Conservation (phyloP, 805 yeast species). For the Yarrowia sp. region DNA sequence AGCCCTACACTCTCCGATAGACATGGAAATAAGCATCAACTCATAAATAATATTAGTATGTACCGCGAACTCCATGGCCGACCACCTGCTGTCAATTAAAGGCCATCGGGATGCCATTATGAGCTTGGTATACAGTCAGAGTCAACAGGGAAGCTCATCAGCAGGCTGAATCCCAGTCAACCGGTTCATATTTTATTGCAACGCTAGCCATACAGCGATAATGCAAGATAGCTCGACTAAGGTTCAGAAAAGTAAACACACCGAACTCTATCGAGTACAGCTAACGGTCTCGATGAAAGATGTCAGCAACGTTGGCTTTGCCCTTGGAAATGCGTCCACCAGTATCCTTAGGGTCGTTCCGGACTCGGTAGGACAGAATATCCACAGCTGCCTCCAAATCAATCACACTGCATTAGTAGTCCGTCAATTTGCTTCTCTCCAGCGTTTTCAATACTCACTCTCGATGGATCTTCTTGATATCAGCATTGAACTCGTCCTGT, state of each 20-base stretch:
- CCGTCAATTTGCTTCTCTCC: too few relatives aligned
- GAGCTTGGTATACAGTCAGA: not conserved
- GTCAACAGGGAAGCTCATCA: not conserved
- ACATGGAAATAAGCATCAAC: not conserved
- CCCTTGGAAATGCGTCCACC: slow-evolving; percentile 17
- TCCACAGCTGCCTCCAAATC: slow-evolving; percentile 19
- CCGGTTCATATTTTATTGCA: not conserved
- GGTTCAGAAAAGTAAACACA: not conserved
- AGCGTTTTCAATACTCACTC: slow-evolving; percentile 24
- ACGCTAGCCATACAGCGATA: slow-evolving; percentile 18
- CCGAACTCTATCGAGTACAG: not conserved
- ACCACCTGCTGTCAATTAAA: not conserved
- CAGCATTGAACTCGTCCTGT: slow-evolving; percentile 30
- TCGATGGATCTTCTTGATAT: slow-evolving; percentile 20
- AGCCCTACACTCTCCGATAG: not conserved
- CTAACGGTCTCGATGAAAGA: slow-evolving; percentile 14
- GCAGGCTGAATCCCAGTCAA: not conserved
- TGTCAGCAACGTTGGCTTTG: slow-evolving; percentile 18
- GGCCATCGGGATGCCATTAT: too few relatives aligned
- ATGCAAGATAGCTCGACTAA: slow-evolving; percentile 13
- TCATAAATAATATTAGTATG: not conserved
- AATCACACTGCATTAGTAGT: slow-evolving; percentile 9
- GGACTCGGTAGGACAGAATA: slow-evolving; percentile 12
- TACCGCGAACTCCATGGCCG: not conserved
- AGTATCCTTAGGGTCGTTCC: slow-evolving; percentile 6